These are phyloP conservation scores for Kurtzmaniella quercitrusa DNA, from an alignment of 1,139 yeast species.

Conservation along the genomic window DNA sequence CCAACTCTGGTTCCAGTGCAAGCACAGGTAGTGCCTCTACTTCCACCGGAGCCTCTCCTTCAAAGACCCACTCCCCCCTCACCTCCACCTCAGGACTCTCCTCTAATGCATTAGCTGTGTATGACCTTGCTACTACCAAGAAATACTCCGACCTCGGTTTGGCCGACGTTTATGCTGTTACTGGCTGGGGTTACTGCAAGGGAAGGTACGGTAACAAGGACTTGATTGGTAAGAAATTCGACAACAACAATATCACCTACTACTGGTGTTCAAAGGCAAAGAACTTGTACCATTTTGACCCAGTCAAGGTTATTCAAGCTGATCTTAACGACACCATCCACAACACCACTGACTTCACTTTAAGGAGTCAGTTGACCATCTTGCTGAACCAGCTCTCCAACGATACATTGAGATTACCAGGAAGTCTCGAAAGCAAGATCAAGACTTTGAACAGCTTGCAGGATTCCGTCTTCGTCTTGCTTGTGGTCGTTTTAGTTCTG, in stretches of 20 bases:
- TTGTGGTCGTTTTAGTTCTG: slow-evolving; percentile 25
- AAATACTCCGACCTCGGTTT: slow-evolving; percentile 41
- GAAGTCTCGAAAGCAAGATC: slow-evolving; percentile 29
- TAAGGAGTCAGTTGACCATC: slow-evolving; percentile 22
- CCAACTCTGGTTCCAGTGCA: background rate
- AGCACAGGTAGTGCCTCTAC: background rate
- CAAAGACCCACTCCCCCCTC: background rate
- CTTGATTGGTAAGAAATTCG: slow-evolving; percentile 14
- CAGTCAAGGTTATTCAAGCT: slow-evolving; percentile 41
- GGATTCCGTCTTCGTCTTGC: slow-evolving; percentile 24
- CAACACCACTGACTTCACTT: slow-evolving; percentile 21
- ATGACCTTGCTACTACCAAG: slow-evolving; percentile 12
- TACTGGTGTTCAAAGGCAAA: slow-evolving; percentile 55
- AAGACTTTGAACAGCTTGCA: slow-evolving; percentile 24
- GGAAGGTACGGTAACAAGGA: slow-evolving; percentile 29
- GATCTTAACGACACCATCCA: slow-evolving; percentile 33
- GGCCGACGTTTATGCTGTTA: slow-evolving; percentile 57
- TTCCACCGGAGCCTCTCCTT: background rate
- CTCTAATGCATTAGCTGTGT: background rate
- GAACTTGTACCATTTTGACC: slow-evolving; percentile 49
- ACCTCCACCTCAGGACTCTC: background rate
- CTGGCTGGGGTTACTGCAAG: slow-evolving; percentile 73
- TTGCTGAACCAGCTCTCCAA: slow-evolving; percentile 27
- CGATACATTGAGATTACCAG: slow-evolving; percentile 35
- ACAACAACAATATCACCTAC: slow-evolving; percentile 35